phyloP scores from a whole-genome alignment of 495 filamentous ascomycete species.

The Bathelium albidoporum region DNA sequence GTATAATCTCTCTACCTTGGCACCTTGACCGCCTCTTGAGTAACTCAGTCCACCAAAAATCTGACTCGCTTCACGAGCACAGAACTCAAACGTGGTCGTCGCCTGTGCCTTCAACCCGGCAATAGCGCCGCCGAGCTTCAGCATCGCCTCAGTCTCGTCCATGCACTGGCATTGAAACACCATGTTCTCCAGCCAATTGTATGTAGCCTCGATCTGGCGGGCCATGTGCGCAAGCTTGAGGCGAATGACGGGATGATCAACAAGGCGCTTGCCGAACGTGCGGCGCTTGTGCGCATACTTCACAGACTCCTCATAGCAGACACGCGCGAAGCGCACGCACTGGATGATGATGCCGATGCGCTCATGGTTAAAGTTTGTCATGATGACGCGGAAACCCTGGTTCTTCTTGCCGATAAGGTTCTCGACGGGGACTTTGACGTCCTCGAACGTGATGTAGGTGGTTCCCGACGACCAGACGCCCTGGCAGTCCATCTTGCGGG shows the following conservation, averaged over 20 bases:
- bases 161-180: slow-evolving; percentile 89
- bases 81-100: slow-evolving; percentile 92
- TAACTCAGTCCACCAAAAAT: slow-evolving; percentile 96
- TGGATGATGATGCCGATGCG: slow-evolving; percentile 98
- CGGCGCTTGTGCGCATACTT: slow-evolving; percentile 94
- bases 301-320: slow-evolving; percentile 92
- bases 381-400: slow-evolving; percentile 94
- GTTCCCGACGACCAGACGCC: slow-evolving; percentile 93
- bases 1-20: slow-evolving; percentile 91
- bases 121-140: slow-evolving; percentile 89
- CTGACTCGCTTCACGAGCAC: slow-evolving; percentile 90
- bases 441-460: slow-evolving; percentile 95
- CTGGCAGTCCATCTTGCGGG: slow-evolving; percentile 94
- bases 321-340: slow-evolving; percentile 85
- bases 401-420: slow-evolving; percentile 97
- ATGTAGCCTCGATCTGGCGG: slow-evolving; percentile 88
- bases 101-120: slow-evolving; percentile 87
- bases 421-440: slow-evolving; percentile 96
- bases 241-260: slow-evolving; percentile 94
- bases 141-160: slow-evolving; percentile 90
- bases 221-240: slow-evolving; percentile 98
- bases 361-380: slow-evolving; percentile 99
- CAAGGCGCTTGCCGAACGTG: slow-evolving; percentile 91
- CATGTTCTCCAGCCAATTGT: slow-evolving; percentile 95
- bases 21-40: slow-evolving; percentile 85